phyloP scores from a whole-genome alignment of 2,329 filamentous ascomycete genomes.

The Tolypocladium sp. region DNA sequence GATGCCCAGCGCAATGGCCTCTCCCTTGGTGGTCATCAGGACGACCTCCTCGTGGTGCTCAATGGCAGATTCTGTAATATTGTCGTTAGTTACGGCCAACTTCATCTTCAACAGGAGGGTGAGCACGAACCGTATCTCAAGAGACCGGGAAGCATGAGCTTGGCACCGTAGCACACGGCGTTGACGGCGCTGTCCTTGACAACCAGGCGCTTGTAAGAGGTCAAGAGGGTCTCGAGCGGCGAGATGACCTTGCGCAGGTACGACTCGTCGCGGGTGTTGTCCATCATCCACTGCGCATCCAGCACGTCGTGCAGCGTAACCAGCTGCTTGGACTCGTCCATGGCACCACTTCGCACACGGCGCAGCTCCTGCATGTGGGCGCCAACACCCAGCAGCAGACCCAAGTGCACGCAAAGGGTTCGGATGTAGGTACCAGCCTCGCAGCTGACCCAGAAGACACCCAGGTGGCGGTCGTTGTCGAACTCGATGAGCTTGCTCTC shows the following conservation, averaged over 20 bases:
- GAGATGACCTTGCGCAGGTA: slow-evolving; percentile 87
- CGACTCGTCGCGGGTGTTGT: slow-evolving; percentile 91
- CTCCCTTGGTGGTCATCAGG: slow-evolving; percentile 97
- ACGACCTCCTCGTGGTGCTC: slow-evolving; percentile 95
- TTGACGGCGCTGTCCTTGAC: slow-evolving; percentile 83
- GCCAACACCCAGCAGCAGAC: slow-evolving; percentile 67
- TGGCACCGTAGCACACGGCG: slow-evolving; percentile 96
- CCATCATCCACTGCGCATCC: slow-evolving; percentile 91
- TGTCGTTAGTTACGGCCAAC: slow-evolving; percentile 12
- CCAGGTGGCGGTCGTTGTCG: slow-evolving; percentile 94
- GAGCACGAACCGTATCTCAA: slow-evolving; percentile 68
- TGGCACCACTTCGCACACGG: slow-evolving; percentile 86
- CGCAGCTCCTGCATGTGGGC: slow-evolving; percentile 98
- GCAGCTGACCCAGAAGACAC: slow-evolving; percentile 98
- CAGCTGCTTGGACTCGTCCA: slow-evolving; percentile 82
- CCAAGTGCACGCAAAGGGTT: slow-evolving; percentile 92
- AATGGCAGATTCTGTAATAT: slow-evolving; percentile 64
- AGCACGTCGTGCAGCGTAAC: slow-evolving; percentile 82
- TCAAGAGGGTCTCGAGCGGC: slow-evolving; percentile 85
- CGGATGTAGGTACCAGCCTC: slow-evolving; percentile 97
- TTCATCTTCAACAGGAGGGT: background rate
- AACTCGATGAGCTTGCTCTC: slow-evolving; percentile 96
- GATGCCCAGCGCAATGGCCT: slow-evolving; percentile 93
- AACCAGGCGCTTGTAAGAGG: slow-evolving; percentile 90
- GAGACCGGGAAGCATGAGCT: slow-evolving; percentile 96